Percentiles rank a stretch among this genome's conserved stretches.
Conservation (phyloP, 495 filamentous ascomycete species). For the Astrothelium macrocarpum region DNA sequence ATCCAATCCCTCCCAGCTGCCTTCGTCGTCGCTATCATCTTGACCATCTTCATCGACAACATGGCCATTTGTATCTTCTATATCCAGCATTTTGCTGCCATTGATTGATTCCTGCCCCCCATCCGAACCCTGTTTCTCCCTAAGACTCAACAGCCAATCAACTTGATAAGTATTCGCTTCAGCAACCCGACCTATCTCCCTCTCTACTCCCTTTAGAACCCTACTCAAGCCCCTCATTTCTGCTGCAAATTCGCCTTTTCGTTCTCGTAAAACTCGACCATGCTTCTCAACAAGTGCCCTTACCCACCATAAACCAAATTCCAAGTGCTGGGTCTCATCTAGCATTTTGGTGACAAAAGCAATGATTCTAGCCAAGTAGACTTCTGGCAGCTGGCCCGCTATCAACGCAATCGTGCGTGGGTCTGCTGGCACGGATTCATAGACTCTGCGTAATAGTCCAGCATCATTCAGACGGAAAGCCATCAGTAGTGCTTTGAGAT, state of each 20-base stretch:
- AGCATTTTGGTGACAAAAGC: slow-evolving; percentile 76
- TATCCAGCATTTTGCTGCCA: not conserved
- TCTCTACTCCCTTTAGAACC: slow-evolving; percentile 65
- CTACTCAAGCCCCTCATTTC: slow-evolving; percentile 73
- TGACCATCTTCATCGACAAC: not conserved
- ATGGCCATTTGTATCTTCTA: not conserved
- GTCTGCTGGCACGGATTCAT: slow-evolving; percentile 63
- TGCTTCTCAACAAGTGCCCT: slow-evolving; percentile 73
- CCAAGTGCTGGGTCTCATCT: slow-evolving; percentile 85
- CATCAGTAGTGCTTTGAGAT: slow-evolving; percentile 89
- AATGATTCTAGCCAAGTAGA: slow-evolving; percentile 76
- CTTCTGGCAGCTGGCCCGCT: slow-evolving; percentile 65
- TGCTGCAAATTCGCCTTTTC: slow-evolving; percentile 61
- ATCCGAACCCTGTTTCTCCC: slow-evolving; percentile 14
- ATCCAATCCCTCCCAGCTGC: not conserved
- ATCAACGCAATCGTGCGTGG: slow-evolving; percentile 61
- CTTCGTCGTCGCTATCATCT: slow-evolving; percentile 1
- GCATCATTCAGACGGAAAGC: slow-evolving; percentile 86
- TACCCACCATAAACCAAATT: slow-evolving; percentile 90
- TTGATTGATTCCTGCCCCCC: not conserved
- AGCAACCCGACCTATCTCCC: slow-evolving; percentile 49
- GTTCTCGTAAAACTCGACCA: slow-evolving; percentile 72
- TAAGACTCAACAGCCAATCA: slow-evolving; percentile 58
- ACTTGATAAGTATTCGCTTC: slow-evolving; percentile 82
- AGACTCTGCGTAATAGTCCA: slow-evolving; percentile 68